Evolutionary conservation across 805 yeast genomes (phyloP).

Genomic region (Candida pseudoglaebosa): DNA sequence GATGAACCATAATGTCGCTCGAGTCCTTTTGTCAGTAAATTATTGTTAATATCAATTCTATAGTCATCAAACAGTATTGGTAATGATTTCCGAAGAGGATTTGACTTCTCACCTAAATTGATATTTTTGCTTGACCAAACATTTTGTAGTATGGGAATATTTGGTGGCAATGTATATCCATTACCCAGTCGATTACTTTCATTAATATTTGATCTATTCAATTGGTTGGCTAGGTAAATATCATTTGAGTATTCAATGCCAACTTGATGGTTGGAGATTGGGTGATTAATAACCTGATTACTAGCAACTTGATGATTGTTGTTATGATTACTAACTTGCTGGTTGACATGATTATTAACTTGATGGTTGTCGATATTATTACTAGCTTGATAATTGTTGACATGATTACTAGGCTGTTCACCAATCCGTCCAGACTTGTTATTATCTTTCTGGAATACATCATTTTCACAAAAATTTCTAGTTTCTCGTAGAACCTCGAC

Average conservation of each 20-base stretch:
- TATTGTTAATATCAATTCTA: neutral
- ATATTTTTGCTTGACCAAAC: neutral
- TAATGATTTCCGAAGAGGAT: neutral
- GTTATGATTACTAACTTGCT: no score
- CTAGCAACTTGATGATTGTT: neutral
- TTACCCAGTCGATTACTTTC: neutral
- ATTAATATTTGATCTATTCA: neutral
- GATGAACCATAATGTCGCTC: neutral
- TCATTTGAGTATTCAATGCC: neutral
- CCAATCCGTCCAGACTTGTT: no score
- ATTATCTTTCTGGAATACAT: no score
- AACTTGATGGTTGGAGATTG: no score
- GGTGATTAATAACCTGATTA: neutral
- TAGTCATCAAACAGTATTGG: neutral
- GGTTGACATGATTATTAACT: no score
- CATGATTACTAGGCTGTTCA: no score
- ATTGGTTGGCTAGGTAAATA: neutral
- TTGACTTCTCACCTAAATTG: neutral
- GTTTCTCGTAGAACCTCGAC: no score
- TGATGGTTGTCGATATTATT: no score
- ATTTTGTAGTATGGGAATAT: constrained; percentile 1
- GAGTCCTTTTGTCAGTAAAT: neutral
- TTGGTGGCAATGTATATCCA: neutral
- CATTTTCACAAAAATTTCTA: no score
- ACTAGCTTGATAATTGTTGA: no score